phyloP scores from a whole-genome alignment of 225 moss, liverwort and hornwort genomes.

The Polytrichum formosum region DNA sequence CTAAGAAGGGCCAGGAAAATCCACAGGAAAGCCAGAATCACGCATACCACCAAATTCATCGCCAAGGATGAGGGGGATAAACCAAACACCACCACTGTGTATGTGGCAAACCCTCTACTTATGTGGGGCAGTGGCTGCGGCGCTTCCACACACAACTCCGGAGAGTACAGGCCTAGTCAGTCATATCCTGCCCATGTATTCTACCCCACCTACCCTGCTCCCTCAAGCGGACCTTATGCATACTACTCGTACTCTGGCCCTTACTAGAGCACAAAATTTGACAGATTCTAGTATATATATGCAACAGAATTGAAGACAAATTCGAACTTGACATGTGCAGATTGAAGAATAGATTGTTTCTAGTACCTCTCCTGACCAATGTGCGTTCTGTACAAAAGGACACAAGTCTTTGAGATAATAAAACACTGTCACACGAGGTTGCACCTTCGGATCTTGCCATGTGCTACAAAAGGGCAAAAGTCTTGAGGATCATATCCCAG shows the following conservation, averaged over 20 bases:
- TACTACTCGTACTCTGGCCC: background rate
- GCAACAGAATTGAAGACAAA: too few relatives aligned
- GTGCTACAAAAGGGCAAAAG: too few relatives aligned
- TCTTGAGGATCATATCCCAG: too few relatives aligned
- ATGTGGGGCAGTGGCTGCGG: background rate
- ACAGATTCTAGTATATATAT: too few relatives aligned
- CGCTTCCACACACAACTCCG: background rate
- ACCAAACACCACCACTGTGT: background rate
- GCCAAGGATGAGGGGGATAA: slow-evolving; percentile 11
- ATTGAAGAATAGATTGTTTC: too few relatives aligned
- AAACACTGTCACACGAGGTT: too few relatives aligned
- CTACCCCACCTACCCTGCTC: slow-evolving; percentile 12
- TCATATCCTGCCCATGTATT: slow-evolving; percentile 12
- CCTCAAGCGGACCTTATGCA: background rate
- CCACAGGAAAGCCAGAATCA: slow-evolving; percentile 21
- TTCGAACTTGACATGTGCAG: too few relatives aligned
- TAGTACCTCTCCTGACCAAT: too few relatives aligned
- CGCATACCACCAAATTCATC: slow-evolving; percentile 21
- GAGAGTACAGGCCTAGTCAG: slow-evolving; percentile 29
- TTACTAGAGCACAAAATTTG: too few relatives aligned
- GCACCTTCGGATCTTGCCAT: too few relatives aligned
- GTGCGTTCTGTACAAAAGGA: too few relatives aligned
- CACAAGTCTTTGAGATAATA: too few relatives aligned
- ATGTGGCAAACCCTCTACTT: background rate
- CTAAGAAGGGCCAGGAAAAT: slow-evolving; percentile 24